Base-by-base conservation (phyloP, 768 basidiomycete genomes). In the Sporobolomyces pararoseus region DNA sequence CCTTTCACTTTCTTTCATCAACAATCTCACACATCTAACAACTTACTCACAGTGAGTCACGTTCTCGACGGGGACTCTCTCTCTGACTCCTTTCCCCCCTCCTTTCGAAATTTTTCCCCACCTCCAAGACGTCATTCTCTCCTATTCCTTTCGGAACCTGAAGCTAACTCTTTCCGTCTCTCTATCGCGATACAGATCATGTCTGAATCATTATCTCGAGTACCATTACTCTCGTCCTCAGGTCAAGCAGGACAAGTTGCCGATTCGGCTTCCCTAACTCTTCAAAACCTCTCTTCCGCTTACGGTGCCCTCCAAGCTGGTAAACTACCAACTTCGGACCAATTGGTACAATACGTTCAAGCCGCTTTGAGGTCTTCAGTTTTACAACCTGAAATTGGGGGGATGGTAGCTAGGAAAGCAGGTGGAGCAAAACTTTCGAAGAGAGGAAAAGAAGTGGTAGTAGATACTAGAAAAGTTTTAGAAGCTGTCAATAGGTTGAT, bases 321-420 rank as follows among this genome's bases (percentile, higher is more conserved):
- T 62, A 81, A 81, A 65, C 62, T 81, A 12, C 80, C 80, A 52
- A 78, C 78, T 0, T 76, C 78, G 34, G 68, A 77, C 6, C 79
- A 80, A 58, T 65, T 80, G 64, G 65, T 58, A 16, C 17, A 17
- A 2, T 52, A 47, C 29, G 23, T 80, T 76, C 58, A 77, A 72
- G 59, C 72, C 37, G 76, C 68, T 65, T 78, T 72, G 71, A 74
- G 42, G 25, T 76, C 61, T 50, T 76, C 54, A 27, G 59, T 74
- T 37, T 54, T 80, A 57, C 75, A 80, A 37, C 78, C 78, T 27
- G 79, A 79, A 34, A 66, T 78, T 25, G 76, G 75, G 19, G 73
- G 75, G 9, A 69, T 80, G 39, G 78, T 79, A n/a, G 79, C 79
- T 0, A 57, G 79, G 42, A 71, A 80, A 39, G 68, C 60, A 10